A percentile compares a stretch with the other conserved stretches of the same genome.
phyloP scores from a whole-genome alignment of 306 rosid species.

The Macrotyloma uniflorum region DNA sequence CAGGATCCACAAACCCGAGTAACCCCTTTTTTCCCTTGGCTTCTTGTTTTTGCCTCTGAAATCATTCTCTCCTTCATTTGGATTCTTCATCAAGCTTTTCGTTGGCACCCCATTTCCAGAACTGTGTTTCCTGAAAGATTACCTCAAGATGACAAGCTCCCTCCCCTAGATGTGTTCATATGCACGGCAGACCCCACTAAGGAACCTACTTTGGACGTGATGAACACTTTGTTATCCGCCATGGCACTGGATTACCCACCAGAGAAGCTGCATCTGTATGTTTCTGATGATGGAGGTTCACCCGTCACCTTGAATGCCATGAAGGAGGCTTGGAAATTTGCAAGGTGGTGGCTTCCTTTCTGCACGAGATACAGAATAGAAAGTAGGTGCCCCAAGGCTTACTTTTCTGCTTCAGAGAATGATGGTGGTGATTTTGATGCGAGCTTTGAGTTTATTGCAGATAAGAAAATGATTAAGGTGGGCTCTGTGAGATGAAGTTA shows the following conservation, averaged over 20 bases:
- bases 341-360: constrained; percentile 71
- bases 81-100: constrained; percentile 58
- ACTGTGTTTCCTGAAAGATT: constrained; percentile 61
- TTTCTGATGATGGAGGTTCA: constrained; percentile 78
- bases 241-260: constrained; percentile 75
- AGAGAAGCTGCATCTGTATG: constrained; percentile 69
- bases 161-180: constrained; percentile 65
- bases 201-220: constrained; percentile 72
- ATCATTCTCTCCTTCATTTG: constrained; percentile 65
- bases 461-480: constrained; percentile 50
- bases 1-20: constrained; percentile 31
- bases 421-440: constrained; percentile 26
- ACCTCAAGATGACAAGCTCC: constrained; percentile 61
- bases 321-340: constrained; percentile 60
- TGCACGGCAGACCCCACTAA: constrained; percentile 70
- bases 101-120: constrained; percentile 61
- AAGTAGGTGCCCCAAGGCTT: constrained; percentile 65
- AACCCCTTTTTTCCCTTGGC: constrained; percentile 50
- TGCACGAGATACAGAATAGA: constrained; percentile 49
- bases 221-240: constrained; percentile 78
- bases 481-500: neutral
- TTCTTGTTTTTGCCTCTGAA: constrained; percentile 61
- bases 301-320: constrained; percentile 50
- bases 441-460: constrained; percentile 38
- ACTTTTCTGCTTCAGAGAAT: constrained; percentile 47